These are phyloP conservation scores for Leptographium flavum DNA, from an alignment of 2,329 filamentous ascomycete species.

Conservation along the genomic window DNA sequence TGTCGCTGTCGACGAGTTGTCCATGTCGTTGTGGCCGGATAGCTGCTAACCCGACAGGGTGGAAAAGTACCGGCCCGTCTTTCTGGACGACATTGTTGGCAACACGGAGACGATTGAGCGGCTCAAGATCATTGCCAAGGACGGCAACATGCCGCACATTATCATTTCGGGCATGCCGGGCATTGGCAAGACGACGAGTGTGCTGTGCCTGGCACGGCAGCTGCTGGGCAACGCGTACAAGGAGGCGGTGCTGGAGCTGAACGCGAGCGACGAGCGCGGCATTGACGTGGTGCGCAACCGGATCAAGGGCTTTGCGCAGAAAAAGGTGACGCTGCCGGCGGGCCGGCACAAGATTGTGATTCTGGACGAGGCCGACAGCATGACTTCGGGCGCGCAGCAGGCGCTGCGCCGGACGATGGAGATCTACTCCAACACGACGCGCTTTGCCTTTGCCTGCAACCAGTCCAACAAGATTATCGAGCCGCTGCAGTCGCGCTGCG, in stretches of 20 bases:
- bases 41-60: slow-evolving; percentile 68
- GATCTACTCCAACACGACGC: slow-evolving; percentile 90
- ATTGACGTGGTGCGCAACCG: slow-evolving; percentile 95
- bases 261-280: slow-evolving; percentile 90
- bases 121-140: slow-evolving; percentile 93
- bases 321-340: slow-evolving; percentile 87
- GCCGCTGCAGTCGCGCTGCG: slow-evolving; percentile 91
- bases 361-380: slow-evolving; percentile 93
- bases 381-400: slow-evolving; percentile 95
- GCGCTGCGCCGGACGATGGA: slow-evolving; percentile 94
- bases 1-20: neutral
- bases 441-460: slow-evolving; percentile 97
- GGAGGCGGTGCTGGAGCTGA: slow-evolving; percentile 90
- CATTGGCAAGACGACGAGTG: slow-evolving; percentile 95
- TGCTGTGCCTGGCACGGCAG: slow-evolving; percentile 84
- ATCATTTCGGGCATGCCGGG: slow-evolving; percentile 99
- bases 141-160: slow-evolving; percentile 98
- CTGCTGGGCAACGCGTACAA: slow-evolving; percentile 89
- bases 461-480: slow-evolving; percentile 99
- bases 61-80: slow-evolving; percentile 91
- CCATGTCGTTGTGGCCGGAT: neutral
- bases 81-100: slow-evolving; percentile 91
- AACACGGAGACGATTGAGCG: slow-evolving; percentile 97
- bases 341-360: slow-evolving; percentile 95
- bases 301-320: slow-evolving; percentile 97